Conservation (phyloP, 139 green algal species). For the Volvox reticuliferus region DNA sequence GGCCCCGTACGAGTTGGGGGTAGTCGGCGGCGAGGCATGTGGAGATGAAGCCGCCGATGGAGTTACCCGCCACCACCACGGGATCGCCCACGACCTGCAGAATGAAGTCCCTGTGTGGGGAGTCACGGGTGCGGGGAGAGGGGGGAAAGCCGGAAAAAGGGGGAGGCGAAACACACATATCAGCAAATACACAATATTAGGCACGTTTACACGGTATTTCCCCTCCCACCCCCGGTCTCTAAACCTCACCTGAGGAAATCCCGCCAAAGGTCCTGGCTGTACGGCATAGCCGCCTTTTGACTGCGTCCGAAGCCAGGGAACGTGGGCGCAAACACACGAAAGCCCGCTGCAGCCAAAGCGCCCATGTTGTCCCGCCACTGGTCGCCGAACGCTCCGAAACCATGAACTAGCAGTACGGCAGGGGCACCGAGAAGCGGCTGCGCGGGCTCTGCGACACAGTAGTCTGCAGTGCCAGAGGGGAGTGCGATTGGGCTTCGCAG, state of each 20-base stretch:
- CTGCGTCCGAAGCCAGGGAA: constrained; percentile 87
- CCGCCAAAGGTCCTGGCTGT: constrained; percentile 88
- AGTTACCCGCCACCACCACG: constrained; percentile 95
- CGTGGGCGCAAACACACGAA: constrained; percentile 84
- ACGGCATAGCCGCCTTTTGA: constrained; percentile 89
- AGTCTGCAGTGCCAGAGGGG: constrained; percentile 63
- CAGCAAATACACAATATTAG: neutral
- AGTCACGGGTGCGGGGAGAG: neutral
- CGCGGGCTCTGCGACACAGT: constrained; percentile 62
- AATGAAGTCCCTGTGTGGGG: constrained; percentile 70
- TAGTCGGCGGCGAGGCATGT: constrained; percentile 79
- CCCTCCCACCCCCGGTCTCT: neutral
- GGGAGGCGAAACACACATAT: neutral
- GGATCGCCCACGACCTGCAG: constrained; percentile 82
- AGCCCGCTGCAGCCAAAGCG: constrained; percentile 77
- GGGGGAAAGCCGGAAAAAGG: neutral
- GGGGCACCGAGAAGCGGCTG: constrained; percentile 54
- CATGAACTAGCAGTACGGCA: constrained; percentile 92
- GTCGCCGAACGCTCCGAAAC: constrained; percentile 96
- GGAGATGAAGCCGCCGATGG: constrained; percentile 93
- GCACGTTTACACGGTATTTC: neutral
- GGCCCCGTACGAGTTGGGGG: constrained; percentile 67
- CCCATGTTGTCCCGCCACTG: constrained; percentile 90
- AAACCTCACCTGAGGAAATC: constrained; percentile 74
- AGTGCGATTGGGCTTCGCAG: too few species aligned